Base-by-base conservation (phyloP, 495 filamentous ascomycete species). In the Penicillium arizonense region DNA sequence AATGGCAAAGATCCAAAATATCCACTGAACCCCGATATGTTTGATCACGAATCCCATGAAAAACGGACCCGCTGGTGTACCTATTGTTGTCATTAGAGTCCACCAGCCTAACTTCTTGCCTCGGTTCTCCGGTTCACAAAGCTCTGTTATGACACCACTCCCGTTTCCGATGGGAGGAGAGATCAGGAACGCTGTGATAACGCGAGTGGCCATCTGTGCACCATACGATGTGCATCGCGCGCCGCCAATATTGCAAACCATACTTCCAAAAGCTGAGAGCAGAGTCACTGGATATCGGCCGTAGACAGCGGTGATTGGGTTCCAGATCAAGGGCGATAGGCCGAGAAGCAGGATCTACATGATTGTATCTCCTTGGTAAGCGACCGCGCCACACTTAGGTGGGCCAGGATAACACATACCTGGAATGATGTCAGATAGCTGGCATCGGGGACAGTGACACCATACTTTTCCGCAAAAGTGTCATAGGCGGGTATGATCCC, bases 1-100 rank as follows among this genome's bases (percentile, higher is more conserved):
- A 32, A 72, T 69, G 32, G 65, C 63, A 30, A 67, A 67, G 30
- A 73, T 62, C 65, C 67, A 73, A 47, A 58, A 73, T 3, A 70
- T 68, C 69, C 69, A 70, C 50, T 63, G 43, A 5, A 60, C 41
- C 0, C 67, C 65, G 12, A 68, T 47, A 44, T 66, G 67, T 32
- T 70, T 42, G 2, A 48, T 55, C 13, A 72, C 69, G 28, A 72
- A 70, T 0, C 67, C 67, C 62, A 70, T 69, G 24, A 69, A 51
- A 14, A 72, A 69, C 0, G 69, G 67, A 1, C 67, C 69, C 10
- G 40, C 40, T 0, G 69, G 65, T 2, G 60, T 67, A 0, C 69
- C 69, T 12, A 69, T 57, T 0, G 65, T 70, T 9, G 61, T 58
- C 65, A 70, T 62, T 14, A 72, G 34, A 5, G 60, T 66, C 63